A percentile compares a stretch with the other conserved stretches of the same genome.
Evolutionary conservation across 805 yeast species (phyloP).

Genomic region (Suhomyces faveliae): DNA sequence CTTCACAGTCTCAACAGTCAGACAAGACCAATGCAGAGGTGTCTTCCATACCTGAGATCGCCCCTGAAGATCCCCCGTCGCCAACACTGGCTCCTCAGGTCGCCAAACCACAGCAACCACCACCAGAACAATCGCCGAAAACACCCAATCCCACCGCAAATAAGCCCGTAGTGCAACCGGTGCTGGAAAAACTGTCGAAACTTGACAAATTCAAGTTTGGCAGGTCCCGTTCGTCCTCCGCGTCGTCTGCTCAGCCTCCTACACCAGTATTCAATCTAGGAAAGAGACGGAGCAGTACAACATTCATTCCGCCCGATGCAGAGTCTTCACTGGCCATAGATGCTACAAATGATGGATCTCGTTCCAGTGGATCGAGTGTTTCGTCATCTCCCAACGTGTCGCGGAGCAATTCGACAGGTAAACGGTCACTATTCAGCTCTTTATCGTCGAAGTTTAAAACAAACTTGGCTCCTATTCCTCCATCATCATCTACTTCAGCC

Average conservation of each 20-base stretch:
- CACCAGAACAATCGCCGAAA: not conserved
- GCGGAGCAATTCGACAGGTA: slow-evolving; percentile 14
- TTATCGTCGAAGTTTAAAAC: slow-evolving; percentile 40
- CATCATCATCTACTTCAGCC: not conserved
- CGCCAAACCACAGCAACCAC: not conserved
- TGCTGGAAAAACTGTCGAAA: slow-evolving; percentile 14
- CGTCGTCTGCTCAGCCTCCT: slow-evolving; percentile 9
- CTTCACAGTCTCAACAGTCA: not conserved
- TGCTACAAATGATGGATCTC: not conserved
- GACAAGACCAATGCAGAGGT: not conserved
- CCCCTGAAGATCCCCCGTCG: not conserved
- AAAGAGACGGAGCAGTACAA: slow-evolving; percentile 11
- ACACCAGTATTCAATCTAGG: not conserved
- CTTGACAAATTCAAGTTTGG: slow-evolving; percentile 25
- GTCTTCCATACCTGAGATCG: not conserved
- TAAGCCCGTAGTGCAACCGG: not conserved
- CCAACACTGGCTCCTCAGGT: not conserved
- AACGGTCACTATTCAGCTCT: slow-evolving; percentile 36
- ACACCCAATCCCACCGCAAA: not conserved
- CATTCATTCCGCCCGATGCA: slow-evolving; percentile 2
- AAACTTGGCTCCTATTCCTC: not conserved
- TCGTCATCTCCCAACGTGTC: slow-evolving; percentile 15
- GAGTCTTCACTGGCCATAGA: slow-evolving; percentile 2
- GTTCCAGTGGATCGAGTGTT: not conserved
- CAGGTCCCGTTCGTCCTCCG: slow-evolving; percentile 27